These are phyloP conservation scores for Poronia punctata DNA, from an alignment of 495 filamentous ascomycete species.

Conservation along the genomic window DNA sequence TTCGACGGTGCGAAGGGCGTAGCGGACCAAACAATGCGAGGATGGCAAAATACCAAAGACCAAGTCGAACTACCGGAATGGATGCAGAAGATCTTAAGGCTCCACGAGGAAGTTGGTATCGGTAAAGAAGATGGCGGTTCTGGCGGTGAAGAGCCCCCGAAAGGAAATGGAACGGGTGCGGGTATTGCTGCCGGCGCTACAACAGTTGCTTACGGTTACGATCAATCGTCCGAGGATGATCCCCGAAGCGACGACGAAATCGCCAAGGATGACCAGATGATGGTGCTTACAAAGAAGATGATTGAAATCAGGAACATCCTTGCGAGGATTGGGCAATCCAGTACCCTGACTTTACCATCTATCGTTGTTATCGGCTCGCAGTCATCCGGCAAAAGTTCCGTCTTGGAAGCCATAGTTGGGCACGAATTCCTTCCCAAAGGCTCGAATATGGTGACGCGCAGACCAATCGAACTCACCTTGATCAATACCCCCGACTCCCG, in stretches of 20 bases:
- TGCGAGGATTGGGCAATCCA: slow-evolving; percentile 83
- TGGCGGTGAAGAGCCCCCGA: slow-evolving; percentile 42
- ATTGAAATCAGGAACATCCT: slow-evolving; percentile 95
- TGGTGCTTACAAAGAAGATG: slow-evolving; percentile 98
- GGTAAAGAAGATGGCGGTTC: slow-evolving; percentile 37
- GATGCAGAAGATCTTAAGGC: slow-evolving; percentile 66
- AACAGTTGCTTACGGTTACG: slow-evolving; percentile 71
- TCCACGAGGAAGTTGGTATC: slow-evolving; percentile 44
- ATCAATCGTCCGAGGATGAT: slow-evolving; percentile 66
- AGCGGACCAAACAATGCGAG: slow-evolving; percentile 67
- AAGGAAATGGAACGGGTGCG: slow-evolving; percentile 55
- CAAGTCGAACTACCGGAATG: slow-evolving; percentile 75
- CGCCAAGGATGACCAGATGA: slow-evolving; percentile 97
- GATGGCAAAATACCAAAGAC: slow-evolving; percentile 79
- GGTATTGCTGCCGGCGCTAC: slow-evolving; percentile 54
- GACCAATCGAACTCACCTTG: slow-evolving; percentile 93
- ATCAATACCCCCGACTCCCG: slow-evolving; percentile 89
- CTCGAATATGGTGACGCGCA: slow-evolving; percentile 94
- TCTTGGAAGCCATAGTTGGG: slow-evolving; percentile 93
- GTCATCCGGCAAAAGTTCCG: slow-evolving; percentile 96
- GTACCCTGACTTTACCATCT: slow-evolving; percentile 77
- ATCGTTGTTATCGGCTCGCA: slow-evolving; percentile 99
- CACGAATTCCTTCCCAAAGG: slow-evolving; percentile 98
- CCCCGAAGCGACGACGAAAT: slow-evolving; percentile 48
- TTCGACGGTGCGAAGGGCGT: slow-evolving; percentile 65